Conservation (phyloP, 257 asterid species). For the Solanum peruvianum region DNA sequence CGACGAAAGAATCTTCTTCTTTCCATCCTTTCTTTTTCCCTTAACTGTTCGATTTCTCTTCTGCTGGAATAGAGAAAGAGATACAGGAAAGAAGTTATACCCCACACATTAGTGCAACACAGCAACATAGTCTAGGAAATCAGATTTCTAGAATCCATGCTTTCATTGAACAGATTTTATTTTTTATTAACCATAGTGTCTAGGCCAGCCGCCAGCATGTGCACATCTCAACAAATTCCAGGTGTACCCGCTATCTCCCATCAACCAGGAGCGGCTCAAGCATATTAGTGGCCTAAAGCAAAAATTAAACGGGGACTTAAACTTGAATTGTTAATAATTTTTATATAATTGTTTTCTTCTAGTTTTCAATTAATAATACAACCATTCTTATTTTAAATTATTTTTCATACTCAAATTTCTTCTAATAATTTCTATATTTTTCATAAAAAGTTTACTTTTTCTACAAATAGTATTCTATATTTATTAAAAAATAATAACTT, state of each 20-base stretch:
- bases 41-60: conserved; percentile 21
- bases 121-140: not conserved
- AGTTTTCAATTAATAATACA: no score
- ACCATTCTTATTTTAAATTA: no score
- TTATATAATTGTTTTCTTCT: no score
- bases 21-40: conserved; percentile 33
- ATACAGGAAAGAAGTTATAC: not conserved
- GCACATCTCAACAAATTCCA: not conserved
- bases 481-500: no score
- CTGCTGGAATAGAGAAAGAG: conserved; percentile 17
- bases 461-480: no score
- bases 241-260: not conserved
- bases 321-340: no score
- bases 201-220: not conserved
- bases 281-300: no score
- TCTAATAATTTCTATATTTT: no score
- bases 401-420: no score
- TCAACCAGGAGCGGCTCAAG: no score
- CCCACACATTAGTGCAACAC: not conserved
- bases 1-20: conserved; percentile 18
- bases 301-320: no score
- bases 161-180: not conserved
- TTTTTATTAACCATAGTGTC: not conserved
- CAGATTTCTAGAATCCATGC: not conserved
- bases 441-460: no score